A percentile compares a stretch with the other conserved stretches of the same genome.
These are phyloP conservation scores for Cornus florida DNA, from an alignment of 148 eudicot species.

Conservation along the genomic window DNA sequence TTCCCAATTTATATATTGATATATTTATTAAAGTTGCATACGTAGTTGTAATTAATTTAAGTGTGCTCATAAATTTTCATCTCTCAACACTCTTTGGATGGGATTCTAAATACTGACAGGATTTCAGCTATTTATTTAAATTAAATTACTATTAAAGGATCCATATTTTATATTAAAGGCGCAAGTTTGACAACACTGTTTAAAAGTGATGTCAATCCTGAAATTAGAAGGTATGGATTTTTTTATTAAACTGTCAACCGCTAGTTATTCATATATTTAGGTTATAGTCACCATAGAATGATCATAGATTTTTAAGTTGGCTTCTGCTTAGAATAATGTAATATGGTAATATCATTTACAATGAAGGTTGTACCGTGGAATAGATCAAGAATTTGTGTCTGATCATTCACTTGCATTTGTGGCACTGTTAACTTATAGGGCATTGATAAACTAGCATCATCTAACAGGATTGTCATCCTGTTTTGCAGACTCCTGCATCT, in stretches of 20 bases:
- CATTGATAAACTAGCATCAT: background rate
- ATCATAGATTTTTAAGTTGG: background rate
- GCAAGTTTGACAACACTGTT: too few species aligned
- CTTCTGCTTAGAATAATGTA: background rate
- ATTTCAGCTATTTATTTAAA: background rate
- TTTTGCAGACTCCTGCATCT: conserved; percentile 71
- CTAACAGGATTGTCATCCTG: conserved; percentile 17
- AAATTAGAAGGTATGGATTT: background rate
- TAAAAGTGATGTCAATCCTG: background rate
- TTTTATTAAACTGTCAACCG: background rate
- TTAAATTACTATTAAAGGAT: background rate
- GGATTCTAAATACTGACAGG: background rate
- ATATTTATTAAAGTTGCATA: too few species aligned
- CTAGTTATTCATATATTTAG: background rate
- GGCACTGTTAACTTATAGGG: background rate
- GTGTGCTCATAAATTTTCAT: background rate
- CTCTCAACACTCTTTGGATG: background rate
- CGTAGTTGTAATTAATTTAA: too few species aligned
- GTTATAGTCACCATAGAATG: background rate
- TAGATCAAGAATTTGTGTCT: too few species aligned
- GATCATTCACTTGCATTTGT: background rate
- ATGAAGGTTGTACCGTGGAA: too few species aligned
- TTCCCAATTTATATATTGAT: too few species aligned
- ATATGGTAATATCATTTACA: too few species aligned
- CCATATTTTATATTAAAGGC: too few species aligned